A percentile compares a stretch with the other conserved stretches of the same genome.
Conservation (phyloP, 345 rosid species). For the Linum lewisii region DNA sequence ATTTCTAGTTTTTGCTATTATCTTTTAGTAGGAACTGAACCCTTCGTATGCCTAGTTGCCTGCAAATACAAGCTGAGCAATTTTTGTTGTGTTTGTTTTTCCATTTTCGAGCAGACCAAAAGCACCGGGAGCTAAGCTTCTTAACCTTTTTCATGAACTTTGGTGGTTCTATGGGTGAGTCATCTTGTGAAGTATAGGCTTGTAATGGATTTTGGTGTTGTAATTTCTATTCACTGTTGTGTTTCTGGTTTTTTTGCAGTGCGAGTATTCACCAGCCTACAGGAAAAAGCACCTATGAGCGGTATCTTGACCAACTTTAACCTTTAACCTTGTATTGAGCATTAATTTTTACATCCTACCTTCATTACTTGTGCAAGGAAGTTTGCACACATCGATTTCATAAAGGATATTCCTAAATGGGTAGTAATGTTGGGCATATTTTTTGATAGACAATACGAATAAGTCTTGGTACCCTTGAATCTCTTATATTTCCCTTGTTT, state of each 20-base stretch:
- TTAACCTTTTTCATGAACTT: conserved; percentile 75
- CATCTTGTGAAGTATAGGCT: neutral
- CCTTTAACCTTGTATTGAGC: neutral
- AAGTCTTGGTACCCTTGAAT: no score
- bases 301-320: conserved; percentile 50
- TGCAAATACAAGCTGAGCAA: neutral
- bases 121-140: conserved; percentile 88
- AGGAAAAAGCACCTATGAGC: conserved; percentile 77
- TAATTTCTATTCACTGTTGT: neutral
- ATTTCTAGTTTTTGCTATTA: no score
- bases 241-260: conserved; percentile 33
- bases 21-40: no score
- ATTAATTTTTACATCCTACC: neutral
- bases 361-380: neutral
- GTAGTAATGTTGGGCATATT: no score
- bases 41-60: no score
- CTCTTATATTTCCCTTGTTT: no score
- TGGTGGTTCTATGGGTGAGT: conserved; percentile 68
- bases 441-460: no score
- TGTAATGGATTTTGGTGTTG: neutral
- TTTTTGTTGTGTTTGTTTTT: conserved; percentile 48
- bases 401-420: no score
- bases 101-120: conserved; percentile 49
- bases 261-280: conserved; percentile 86
- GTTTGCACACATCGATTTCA: no score